Conservation (phyloP, 805 yeast species). For the Vanderwaltozyma verrucispora region DNA sequence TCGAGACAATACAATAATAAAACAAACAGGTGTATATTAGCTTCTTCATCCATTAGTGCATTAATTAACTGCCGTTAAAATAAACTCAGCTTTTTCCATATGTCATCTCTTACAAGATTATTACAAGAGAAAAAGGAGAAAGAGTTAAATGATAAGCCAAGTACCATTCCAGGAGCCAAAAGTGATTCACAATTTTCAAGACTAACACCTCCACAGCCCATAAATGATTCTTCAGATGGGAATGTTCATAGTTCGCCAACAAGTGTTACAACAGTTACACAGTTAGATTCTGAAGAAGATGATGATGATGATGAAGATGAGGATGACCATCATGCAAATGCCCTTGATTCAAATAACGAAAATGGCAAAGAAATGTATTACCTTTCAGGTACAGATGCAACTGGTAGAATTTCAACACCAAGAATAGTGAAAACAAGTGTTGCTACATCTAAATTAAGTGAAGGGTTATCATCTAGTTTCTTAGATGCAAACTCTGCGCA, state of each 20-base stretch:
- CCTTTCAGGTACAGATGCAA: conserved; percentile 1
- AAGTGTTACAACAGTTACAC: conserved; percentile 24
- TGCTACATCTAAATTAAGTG: not conserved
- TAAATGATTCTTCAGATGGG: conserved; percentile 9
- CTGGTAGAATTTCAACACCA: not conserved
- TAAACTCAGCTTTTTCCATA: conserved; percentile 1
- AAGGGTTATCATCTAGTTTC: conserved; percentile 22
- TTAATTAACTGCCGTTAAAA: too few relatives aligned
- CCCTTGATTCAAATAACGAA: conserved; percentile 1
- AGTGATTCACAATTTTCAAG: not conserved
- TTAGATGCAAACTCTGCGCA: conserved; percentile 28
- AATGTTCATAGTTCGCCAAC: conserved; percentile 12
- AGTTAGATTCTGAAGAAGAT: conserved; percentile 19
- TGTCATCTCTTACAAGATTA: conserved; percentile 28
- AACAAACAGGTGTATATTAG: too few relatives aligned
- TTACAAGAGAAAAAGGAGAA: conserved; percentile 21
- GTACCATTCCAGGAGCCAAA: not conserved
- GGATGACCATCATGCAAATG: conserved; percentile 4
- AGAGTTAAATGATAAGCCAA: not conserved
- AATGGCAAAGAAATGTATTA: conserved; percentile 1
- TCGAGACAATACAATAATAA: too few relatives aligned
- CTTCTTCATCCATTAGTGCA: too few relatives aligned
- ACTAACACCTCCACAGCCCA: conserved; percentile 3
- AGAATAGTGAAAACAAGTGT: not conserved
- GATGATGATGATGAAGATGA: conserved; percentile 5